Evolutionary conservation across 441 rosid genomes (phyloP).

Genomic region (Pelargonium myrrhifolium): DNA sequence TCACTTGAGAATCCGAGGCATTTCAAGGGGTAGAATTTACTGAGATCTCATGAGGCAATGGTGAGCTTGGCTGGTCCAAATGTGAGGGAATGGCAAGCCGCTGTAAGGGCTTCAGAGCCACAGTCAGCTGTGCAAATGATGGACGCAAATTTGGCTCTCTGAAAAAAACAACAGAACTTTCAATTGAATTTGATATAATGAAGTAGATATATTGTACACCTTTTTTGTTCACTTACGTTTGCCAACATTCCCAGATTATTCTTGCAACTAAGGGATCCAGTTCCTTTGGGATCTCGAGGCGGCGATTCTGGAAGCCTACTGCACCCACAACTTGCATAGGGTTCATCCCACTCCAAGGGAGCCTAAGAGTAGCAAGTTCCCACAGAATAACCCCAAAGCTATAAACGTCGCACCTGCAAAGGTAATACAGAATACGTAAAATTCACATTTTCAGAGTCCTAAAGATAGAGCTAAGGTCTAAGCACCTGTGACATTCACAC

Average conservation of each 20-base stretch:
- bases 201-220: background rate
- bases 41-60: slow-evolving; percentile 40
- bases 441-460: background rate
- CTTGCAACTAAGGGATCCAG: slow-evolving; percentile 79
- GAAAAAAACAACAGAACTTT: slow-evolving; percentile 16
- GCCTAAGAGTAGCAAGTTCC: slow-evolving; percentile 91
- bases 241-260: slow-evolving; percentile 94
- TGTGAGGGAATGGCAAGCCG: slow-evolving; percentile 55
- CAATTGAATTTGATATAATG: background rate
- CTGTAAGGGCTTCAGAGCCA: slow-evolving; percentile 71
- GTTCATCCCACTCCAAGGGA: slow-evolving; percentile 98
- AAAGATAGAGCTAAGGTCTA: background rate
- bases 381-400: slow-evolving; percentile 95
- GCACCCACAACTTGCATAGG: slow-evolving; percentile 99
- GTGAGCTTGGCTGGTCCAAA: slow-evolving; percentile 39
- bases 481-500: no score
- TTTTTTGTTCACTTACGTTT: slow-evolving; percentile 45
- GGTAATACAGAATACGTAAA: slow-evolving; percentile 12
- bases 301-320: slow-evolving; percentile 92
- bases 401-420: slow-evolving; percentile 84
- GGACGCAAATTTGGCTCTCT: slow-evolving; percentile 92
- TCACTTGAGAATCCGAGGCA: slow-evolving; percentile 25
- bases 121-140: slow-evolving; percentile 70
- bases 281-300: slow-evolving; percentile 93
- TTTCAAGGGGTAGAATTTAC: slow-evolving; percentile 59